A percentile compares a stretch with the other conserved stretches of the same genome.
Conservation (phyloP, 352 stramenopile genomes). For the Phytophthora pini region DNA sequence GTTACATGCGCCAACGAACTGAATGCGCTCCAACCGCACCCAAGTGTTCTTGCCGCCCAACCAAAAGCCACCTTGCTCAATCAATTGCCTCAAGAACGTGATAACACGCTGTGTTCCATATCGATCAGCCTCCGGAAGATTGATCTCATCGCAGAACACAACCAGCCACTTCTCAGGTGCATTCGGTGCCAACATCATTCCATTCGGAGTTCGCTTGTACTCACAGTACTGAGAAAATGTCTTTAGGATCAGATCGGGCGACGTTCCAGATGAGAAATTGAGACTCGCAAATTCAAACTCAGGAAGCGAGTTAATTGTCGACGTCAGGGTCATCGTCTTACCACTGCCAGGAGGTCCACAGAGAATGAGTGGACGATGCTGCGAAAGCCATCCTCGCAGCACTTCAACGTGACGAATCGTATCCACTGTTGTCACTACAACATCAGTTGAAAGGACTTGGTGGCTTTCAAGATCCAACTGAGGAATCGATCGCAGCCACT, state of each 20-base stretch:
- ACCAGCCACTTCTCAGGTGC: conserved; percentile 98
- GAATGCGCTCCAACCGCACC: conserved; percentile 93
- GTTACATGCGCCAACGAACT: conserved; percentile 99
- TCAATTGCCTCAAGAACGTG: conserved; percentile 98
- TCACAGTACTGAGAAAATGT: conserved; percentile 99
- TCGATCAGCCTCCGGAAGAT: conserved; percentile 97
- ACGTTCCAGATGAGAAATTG: conserved; percentile 99
- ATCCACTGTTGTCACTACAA: conserved; percentile 99
- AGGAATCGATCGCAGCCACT: conserved; percentile 97
- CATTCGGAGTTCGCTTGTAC: conserved; percentile 97
- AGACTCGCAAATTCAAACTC: conserved; percentile 98
- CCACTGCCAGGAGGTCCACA: conserved; percentile 98
- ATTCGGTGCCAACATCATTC: conserved; percentile 95
- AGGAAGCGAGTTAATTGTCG: conserved; percentile 96
- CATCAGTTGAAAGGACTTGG: conserved; percentile 95
- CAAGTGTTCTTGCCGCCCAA: conserved; percentile 89
- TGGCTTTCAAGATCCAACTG: conserved; percentile 98
- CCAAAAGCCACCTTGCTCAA: conserved; percentile 96
- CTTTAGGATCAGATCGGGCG: conserved; percentile 98
- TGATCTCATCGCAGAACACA: conserved; percentile 99
- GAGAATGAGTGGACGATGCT: conserved; percentile 97
- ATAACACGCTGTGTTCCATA: conserved; percentile 99
- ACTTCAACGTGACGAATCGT: conserved; percentile 99
- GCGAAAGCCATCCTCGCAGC: conserved; percentile 96
- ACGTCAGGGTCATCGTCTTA: conserved; percentile 99